Base-by-base conservation (phyloP, 495 filamentous ascomycete species). In the Podospora tetraspora region DNA sequence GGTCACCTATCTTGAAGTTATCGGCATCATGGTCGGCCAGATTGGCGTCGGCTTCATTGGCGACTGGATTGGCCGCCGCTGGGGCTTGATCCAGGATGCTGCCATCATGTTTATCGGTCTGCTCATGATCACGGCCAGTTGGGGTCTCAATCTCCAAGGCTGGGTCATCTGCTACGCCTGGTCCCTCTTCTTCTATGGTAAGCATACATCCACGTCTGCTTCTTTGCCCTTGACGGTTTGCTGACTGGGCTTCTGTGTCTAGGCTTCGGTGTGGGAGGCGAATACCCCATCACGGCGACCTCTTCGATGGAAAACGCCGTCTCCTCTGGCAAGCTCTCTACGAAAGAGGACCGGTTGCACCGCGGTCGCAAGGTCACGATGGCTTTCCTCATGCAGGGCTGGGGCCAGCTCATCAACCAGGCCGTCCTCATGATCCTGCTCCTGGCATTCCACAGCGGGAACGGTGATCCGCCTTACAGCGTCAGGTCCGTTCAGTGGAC, bases 261-360 rank as follows among this genome's bases (percentile, higher is more conserved):
- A 83, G 81, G 80, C 69, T 85, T 96, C 69, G 93, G 93, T 73
- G 93, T 97, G 65, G 93, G 93, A 77, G 93, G 93, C 63, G 93
- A 96, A 79, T 97, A 97, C 76, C 93, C 93, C 52, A 97, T 96
- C 84, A 96, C 93, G 23, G 93, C 93, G 6, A 96, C 93, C n/a
- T 91, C 90, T 23, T 92, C 92, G 64, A 96, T 97, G 91, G 93
- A 97, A 77, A 94, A 93, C 72, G 90, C 92, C 13, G 88, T 94
- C 56, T 87, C 90, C 22, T 89, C 92, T 43, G 93, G 93, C 57
- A 91, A 89, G 74, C 79, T 97, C 43, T 97, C 93, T 10, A 94
- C 92, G 68, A 89, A 87, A 69, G 91, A 95, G 23, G 93, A 97
- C 76, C 91, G 93, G 78, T 85, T 96, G 59, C 93, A 97, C 83